Evolutionary conservation across 345 rosid species (phyloP).

Genomic region (Linum tenue): DNA sequence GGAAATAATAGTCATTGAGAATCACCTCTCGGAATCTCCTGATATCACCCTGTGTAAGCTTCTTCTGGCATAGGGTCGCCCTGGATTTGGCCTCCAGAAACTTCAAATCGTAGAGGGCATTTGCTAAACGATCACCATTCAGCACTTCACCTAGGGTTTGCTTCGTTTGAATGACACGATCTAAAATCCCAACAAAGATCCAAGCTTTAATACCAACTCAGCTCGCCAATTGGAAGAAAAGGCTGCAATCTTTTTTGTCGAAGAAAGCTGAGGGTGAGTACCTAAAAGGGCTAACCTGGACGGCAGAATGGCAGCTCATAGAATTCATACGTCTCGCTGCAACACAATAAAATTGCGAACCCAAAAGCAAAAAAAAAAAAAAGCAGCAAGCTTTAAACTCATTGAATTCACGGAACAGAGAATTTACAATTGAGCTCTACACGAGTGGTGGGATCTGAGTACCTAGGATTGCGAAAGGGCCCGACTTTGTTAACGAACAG

Average conservation of each 20-base stretch:
- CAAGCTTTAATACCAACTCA: not conserved
- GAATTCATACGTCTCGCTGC: slow-evolving; percentile 78
- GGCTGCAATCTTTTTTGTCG: not conserved
- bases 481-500: not conserved
- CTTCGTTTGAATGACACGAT: slow-evolving; percentile 36
- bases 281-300: slow-evolving; percentile 57
- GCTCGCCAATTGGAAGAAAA: not conserved
- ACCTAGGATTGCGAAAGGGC: not conserved
- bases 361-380: slow-evolving; percentile 8
- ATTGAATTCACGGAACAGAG: too few species aligned
- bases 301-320: slow-evolving; percentile 71
- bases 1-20: slow-evolving; percentile 64
- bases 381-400: not conserved
- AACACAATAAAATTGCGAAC: slow-evolving; percentile 8
- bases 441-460: not conserved
- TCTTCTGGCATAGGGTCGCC: slow-evolving; percentile 37
- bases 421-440: too few species aligned
- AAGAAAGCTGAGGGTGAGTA: not conserved
- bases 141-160: slow-evolving; percentile 79
- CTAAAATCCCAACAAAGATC: slow-evolving; percentile 28
- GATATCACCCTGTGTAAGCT: slow-evolving; percentile 38
- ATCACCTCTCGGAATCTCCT: slow-evolving; percentile 47
- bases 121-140: slow-evolving; percentile 63
- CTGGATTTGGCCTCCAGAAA: slow-evolving; percentile 40
- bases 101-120: slow-evolving; percentile 39